Conservation (phyloP, 805 yeast species). For the Lipomyces kockii region DNA sequence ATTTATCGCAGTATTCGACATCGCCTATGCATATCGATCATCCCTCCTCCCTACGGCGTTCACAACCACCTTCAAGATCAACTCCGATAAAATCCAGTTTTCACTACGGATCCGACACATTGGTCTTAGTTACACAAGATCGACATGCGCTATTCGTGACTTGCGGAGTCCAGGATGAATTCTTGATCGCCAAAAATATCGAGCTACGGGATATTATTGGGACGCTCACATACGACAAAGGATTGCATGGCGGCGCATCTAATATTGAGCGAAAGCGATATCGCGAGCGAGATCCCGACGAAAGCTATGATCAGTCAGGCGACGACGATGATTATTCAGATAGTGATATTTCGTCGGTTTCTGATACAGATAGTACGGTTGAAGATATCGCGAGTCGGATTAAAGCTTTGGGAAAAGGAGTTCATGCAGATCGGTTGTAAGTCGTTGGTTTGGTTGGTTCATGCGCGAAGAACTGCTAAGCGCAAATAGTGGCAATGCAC, state of each 20-base stretch:
- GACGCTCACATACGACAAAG: slow-evolving; percentile 9
- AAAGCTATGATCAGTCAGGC: neutral
- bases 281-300: neutral
- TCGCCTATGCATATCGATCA: slow-evolving; percentile 1
- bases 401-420: slow-evolving; percentile 22
- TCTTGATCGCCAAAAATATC: slow-evolving; percentile 18
- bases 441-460: neutral
- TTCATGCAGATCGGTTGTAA: slow-evolving; percentile 9
- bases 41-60: neutral
- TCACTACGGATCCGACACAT: slow-evolving; percentile 17
- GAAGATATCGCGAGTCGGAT: slow-evolving; percentile 19
- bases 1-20: neutral
- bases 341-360: neutral
- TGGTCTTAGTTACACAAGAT: slow-evolving; percentile 21
- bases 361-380: neutral
- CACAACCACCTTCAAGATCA: neutral
- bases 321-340: neutral
- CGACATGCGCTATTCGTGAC: slow-evolving; percentile 21
- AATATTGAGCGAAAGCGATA: neutral
- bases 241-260: neutral
- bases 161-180: slow-evolving; percentile 9
- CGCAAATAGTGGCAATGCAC: slow-evolving; percentile 7
- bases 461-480: neutral
- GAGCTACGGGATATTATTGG: slow-evolving; percentile 9
- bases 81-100: neutral